A percentile compares a stretch with the other conserved stretches of the same genome.
Conservation (phyloP, 768 basidiomycete genomes). For the Mycena filopes region DNA sequence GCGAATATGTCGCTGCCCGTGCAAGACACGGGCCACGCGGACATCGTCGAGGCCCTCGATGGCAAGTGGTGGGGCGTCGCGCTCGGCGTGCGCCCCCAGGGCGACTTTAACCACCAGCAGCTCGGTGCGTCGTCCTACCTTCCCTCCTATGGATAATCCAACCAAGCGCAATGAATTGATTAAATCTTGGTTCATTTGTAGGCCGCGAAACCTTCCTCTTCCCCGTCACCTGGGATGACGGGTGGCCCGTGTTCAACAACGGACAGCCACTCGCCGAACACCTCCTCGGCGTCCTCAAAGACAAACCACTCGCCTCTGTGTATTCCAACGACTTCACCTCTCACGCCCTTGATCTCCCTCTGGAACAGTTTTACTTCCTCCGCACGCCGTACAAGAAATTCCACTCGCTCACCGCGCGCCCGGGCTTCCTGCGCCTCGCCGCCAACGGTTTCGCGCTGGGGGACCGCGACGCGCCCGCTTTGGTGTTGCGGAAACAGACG, state of each 20-base stretch:
- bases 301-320: slow-evolving; percentile 37
- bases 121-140: slow-evolving; percentile 40
- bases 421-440: slow-evolving; percentile 43
- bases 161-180: too few relatives aligned
- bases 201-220: slow-evolving; percentile 54
- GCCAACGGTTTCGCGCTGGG: slow-evolving; percentile 51
- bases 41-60: slow-evolving; percentile 47
- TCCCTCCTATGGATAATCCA: too few relatives aligned
- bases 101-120: slow-evolving; percentile 48
- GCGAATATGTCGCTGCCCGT: slow-evolving; percentile 46
- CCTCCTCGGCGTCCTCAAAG: slow-evolving; percentile 41
- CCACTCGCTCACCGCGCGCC: slow-evolving; percentile 42
- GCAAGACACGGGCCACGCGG: slow-evolving; percentile 51
- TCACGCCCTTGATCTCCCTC: slow-evolving; percentile 39
- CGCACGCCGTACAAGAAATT: slow-evolving; percentile 53
- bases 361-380: slow-evolving; percentile 51
- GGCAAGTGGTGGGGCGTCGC: slow-evolving; percentile 55
- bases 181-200: slow-evolving; percentile 16
- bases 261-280: slow-evolving; percentile 45
- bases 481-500: slow-evolving; percentile 51
- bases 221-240: slow-evolving; percentile 50
- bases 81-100: slow-evolving; percentile 51
- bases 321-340: slow-evolving; percentile 46
- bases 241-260: slow-evolving; percentile 52
- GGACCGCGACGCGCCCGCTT: slow-evolving; percentile 49